Conservation (phyloP, 192 early-diverging fungal species). For the Backusella morwellensis region DNA sequence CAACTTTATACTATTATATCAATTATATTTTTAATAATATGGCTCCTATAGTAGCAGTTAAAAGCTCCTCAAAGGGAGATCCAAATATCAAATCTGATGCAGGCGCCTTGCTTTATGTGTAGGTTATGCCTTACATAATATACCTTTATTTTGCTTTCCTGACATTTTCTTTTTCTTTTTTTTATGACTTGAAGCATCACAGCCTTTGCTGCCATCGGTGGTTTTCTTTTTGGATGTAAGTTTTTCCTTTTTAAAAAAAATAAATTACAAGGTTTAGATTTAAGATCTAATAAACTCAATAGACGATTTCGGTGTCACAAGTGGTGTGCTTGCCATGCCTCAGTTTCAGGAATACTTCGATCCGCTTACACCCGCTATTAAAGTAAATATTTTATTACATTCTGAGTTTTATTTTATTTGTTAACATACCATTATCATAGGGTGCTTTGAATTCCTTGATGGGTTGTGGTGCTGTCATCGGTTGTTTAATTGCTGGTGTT, state of each 20-base stretch:
- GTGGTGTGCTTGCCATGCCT: slow-evolving; percentile 67
- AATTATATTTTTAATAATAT: slow-evolving; percentile 9
- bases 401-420: slow-evolving; percentile 47
- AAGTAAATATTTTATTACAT: slow-evolving; percentile 37
- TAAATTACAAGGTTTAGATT: neutral
- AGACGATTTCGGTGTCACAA: slow-evolving; percentile 71
- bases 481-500: slow-evolving; percentile 51
- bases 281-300: slow-evolving; percentile 1
- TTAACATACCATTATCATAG: neutral
- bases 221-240: slow-evolving; percentile 65
- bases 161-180: neutral
- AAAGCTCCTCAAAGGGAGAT: neutral
- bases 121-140: neutral
- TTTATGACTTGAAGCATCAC: slow-evolving; percentile 29
- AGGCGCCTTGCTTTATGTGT: slow-evolving; percentile 17
- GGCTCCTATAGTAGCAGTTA: slow-evolving; percentile 14
- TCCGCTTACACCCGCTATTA: slow-evolving; percentile 33
- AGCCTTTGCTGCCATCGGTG: slow-evolving; percentile 60
- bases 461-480: slow-evolving; percentile 63
- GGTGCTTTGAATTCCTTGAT: slow-evolving; percentile 36
- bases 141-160: neutral
- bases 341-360: slow-evolving; percentile 51
- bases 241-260: neutral
- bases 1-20: neutral
- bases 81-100: slow-evolving; percentile 18